Conservation (phyloP, 2,329 filamentous ascomycete genomes). For the Exophiala calicioides region DNA sequence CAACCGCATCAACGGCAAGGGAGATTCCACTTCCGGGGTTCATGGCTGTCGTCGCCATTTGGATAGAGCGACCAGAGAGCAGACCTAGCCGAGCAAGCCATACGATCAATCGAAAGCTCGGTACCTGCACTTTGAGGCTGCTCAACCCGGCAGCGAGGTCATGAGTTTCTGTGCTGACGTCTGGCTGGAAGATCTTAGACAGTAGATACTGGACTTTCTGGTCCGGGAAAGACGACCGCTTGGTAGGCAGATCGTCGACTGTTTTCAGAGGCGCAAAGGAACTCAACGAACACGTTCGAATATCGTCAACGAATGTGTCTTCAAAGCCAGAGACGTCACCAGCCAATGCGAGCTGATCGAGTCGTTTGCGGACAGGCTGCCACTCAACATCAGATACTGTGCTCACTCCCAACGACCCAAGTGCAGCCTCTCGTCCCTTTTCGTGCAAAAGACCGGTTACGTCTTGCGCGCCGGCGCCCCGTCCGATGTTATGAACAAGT, state of each 20-base stretch:
- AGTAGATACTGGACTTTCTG: conserved; percentile 25
- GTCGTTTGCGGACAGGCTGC: conserved; percentile 35
- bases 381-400: conserved; percentile 7
- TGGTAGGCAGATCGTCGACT: conserved; percentile 17
- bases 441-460: background rate
- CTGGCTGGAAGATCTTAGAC: conserved; percentile 28
- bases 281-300: conserved; percentile 3
- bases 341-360: conserved; percentile 21
- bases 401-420: conserved; percentile 31
- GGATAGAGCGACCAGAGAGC: conserved; percentile 42
- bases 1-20: conserved; percentile 29
- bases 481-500: conserved; percentile 27
- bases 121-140: conserved; percentile 32
- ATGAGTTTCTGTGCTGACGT: conserved; percentile 13
- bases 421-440: conserved; percentile 1
- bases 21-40: conserved; percentile 33
- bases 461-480: conserved; percentile 7
- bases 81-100: conserved; percentile 46
- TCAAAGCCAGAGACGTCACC: conserved; percentile 26
- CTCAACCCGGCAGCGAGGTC: conserved; percentile 29
- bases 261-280: background rate
- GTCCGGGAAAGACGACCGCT: conserved; percentile 11
- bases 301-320: conserved; percentile 15
- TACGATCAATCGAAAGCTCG: conserved; percentile 38
- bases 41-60: conserved; percentile 41